Base-by-base conservation (phyloP, 257 asterid species). In the Handroanthus guayacan region DNA sequence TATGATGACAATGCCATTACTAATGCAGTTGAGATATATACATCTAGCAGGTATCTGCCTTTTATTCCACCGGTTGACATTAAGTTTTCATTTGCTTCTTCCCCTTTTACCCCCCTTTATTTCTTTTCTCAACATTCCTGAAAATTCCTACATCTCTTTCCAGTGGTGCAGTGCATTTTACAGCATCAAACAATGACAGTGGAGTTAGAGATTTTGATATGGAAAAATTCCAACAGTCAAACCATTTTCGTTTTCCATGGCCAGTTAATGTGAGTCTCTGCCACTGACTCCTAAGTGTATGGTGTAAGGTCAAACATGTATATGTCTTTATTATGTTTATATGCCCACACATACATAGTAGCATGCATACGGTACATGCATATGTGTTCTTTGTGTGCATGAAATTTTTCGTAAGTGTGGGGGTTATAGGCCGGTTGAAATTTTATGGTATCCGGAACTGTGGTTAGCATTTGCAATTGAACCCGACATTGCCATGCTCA, bases 1-100 rank as follows among this genome's bases (percentile, higher is more conserved):
- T 92, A 95, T 68, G 99, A 92, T 54, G 99, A 95, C 65, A 95
- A 92, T 85, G 97, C 99, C 56, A 92, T 88, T 75, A 91, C 94
- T 31, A 95, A 91, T 83, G 97, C 95, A 0, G 77, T 95, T 78
- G 99, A 92, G 75, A 95, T 92, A 51, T 83, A 85, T 81, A 69
- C 82, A 14, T 81, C 91, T 62, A 67, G 87, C 81, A 94, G 97
- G 97, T 92, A 82, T 62, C 62, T 50, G 62, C 44, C 58, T 71
- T 43, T 55, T 67, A 25, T 37, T 12, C 5, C 63, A 14, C 43
- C 4, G 69, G 74, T 9, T 37, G 55, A 61, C 45, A 9, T 52
- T n/a, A 37, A 41, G 13, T 48, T 12, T 52, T 57, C 70, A 5
- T 34, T 9, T 25, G 57, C 9, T 25, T 2, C 63, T 36, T 8